Evolutionary conservation across 306 rosid species (phyloP), one percentile per base, ranked within the genome.

Genomic region (Cucurbita maxima): DNA sequence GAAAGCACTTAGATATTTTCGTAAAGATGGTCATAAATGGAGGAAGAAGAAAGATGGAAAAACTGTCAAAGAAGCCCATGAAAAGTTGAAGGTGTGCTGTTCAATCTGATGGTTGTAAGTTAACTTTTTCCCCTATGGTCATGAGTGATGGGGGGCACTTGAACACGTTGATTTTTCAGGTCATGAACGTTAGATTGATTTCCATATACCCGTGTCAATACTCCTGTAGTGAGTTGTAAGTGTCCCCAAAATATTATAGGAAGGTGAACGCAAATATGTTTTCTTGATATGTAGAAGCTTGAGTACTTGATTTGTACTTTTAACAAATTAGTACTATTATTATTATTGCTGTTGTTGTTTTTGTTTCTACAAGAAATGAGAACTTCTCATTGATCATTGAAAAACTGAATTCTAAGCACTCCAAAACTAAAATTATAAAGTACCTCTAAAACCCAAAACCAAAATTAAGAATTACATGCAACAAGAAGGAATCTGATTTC

Each of bases 31-130:
- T 79, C 89, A 90, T 60, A 64, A 85, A 67, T 90, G 96, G 96
- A 84, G 89, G 84, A 90, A 90, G 86, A 90, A 88, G 76, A 88
- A 85, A 80, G 96, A 88, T 76, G 96, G 96, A 58, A 88, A 84
- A 76, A 83, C 96, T 54, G 84, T 90, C 55, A 88, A 81, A 86
- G 96, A 90, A 86, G 90, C 93, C 40, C 93, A 87, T 80, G 96
- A 90, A 84, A 87, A 88, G 89, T 83, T 90, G 88, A 90, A 90
- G 93, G 96, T 87, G 90, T 87, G 92, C 90, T 81, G 89, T 66
- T 66, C 72, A 66, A 66, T 66, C n/a, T 66, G 54, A 43, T 66
- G 84, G 83, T 86, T 80, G 88, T 87, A 84, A 83, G 87, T 87
- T 82, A 78, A 76, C 79, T 47, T 77, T 80, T 82, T 73, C 57